Base-by-base conservation (phyloP, 495 filamentous ascomycete genomes). In the Xylaria intraflava region DNA sequence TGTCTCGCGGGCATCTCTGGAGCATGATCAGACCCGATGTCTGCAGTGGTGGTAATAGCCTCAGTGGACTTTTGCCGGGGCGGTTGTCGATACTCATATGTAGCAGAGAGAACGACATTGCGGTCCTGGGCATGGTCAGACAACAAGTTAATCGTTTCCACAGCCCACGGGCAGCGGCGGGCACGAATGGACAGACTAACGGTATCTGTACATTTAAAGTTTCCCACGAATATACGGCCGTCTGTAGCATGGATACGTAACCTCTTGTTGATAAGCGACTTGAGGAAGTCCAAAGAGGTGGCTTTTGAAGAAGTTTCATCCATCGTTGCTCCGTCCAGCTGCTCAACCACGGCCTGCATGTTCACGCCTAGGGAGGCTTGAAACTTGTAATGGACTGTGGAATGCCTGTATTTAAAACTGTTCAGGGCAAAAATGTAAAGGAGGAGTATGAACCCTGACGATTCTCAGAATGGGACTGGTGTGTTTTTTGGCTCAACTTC, bases 151-250 rank as follows among this genome's bases (percentile, higher is more conserved):
- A 36, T 36, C n/a, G 3, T 20, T 29, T 12, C 46, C 11, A 29
- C 7, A 19, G 41, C 19, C 41, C 22, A 16, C n/a, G 23, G 40
- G 9, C 20, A 31, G 43, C 26, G 8, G 16, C 17, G 24, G 23
- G 16, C 17, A 44, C 10, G 17, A 23, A 52, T 36, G 22, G 45
- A n/a, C 24, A 6, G 29, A 72, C 76, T 40, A 60, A 95, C 93
- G 46, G 87, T 83, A 73, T 98, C 93, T 19, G 90, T 95, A 70
- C 94, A 97, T 69, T 92, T 96, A 72, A 98, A 87, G 52, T 80
- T 74, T 30, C 93, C 93, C 33, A 89, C 76, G 69, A 97, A 98
- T 73, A 96, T 86, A 38, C 93, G 87, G 23, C 74, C 78, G 66
- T 97, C 93, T 4, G 84, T 88, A 23, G 86, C 88, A 60, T 88